Percentiles rank a stretch among this genome's conserved stretches.
Conservation (phyloP, 371 early-diverging fungal genomes). For the Apophysomyces ossiformis region DNA sequence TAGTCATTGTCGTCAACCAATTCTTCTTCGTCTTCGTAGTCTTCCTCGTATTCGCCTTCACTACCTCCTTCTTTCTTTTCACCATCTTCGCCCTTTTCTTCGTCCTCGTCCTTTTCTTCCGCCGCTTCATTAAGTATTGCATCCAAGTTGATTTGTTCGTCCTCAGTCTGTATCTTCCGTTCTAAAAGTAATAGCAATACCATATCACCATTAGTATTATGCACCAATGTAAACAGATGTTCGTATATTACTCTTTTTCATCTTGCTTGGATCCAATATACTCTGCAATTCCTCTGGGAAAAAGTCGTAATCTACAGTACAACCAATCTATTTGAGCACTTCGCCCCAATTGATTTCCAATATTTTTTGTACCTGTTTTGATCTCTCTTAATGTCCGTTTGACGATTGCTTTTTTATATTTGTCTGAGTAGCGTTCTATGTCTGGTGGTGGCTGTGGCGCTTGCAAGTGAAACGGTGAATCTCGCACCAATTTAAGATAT, state of each 20-base stretch:
- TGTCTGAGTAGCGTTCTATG: conserved; percentile 56
- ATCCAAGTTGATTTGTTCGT: conserved; percentile 30
- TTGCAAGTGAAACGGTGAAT: conserved; percentile 43
- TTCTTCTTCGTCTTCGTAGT: conserved; percentile 60
- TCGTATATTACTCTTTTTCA: conserved; percentile 41
- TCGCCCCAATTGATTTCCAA: too few relatives aligned
- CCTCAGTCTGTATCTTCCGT: conserved; percentile 22
- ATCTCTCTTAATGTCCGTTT: conserved; percentile 45
- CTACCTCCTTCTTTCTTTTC: conserved; percentile 39
- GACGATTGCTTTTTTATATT: conserved; percentile 33
- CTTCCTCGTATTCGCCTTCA: conserved; percentile 33
- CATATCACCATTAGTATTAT: not conserved
- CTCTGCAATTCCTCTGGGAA: conserved; percentile 57
- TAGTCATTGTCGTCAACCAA: conserved; percentile 58
- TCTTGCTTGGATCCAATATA: conserved; percentile 46
- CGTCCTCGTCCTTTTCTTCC: conserved; percentile 35
- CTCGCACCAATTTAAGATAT: conserved; percentile 33
- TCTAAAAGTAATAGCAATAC: conserved; percentile 17
- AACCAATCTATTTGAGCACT: too few relatives aligned
- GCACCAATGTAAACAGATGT: not conserved
- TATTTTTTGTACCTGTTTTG: conserved; percentile 37
- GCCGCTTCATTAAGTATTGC: conserved; percentile 40
- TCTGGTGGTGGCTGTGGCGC: conserved; percentile 46
- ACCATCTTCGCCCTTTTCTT: conserved; percentile 25
- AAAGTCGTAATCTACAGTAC: conserved; percentile 44